A percentile compares a stretch with the other conserved stretches of the same genome.
Conservation (phyloP, 202 grass and related monocot species). For the Setaria italica region DNA sequence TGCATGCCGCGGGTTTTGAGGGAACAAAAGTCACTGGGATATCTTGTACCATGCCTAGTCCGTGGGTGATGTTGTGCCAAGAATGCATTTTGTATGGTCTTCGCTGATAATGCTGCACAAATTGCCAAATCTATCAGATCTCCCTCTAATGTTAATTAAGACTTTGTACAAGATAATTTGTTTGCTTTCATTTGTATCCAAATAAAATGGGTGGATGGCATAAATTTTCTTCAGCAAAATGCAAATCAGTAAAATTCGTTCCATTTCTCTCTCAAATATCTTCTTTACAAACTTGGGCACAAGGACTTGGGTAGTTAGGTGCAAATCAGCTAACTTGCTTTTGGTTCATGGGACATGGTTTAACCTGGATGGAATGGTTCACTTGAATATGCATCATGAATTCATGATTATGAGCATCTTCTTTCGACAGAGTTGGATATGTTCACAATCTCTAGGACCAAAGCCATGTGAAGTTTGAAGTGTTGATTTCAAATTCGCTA, state of each 20-base stretch:
- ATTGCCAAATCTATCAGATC: conserved; percentile 71
- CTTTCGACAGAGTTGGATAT: neutral
- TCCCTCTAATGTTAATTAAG: conserved; percentile 41
- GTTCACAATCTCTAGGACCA: neutral
- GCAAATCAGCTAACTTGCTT: neutral
- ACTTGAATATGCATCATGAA: neutral
- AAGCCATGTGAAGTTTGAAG: neutral
- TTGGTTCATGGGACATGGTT: neutral
- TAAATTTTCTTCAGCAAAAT: conserved; percentile 31
- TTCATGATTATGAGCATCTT: neutral
- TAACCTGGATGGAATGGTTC: neutral
- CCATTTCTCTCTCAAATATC: conserved; percentile 15
- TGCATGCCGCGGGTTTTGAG: conserved; percentile 56
- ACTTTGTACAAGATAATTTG: conserved; percentile 23
- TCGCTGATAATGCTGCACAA: conserved; percentile 96
- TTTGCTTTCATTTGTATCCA: conserved; percentile 30
- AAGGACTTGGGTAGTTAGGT: neutral
- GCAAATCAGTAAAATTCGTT: neutral
- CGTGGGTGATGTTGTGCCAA: conserved; percentile 62
- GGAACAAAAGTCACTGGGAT: conserved; percentile 63
- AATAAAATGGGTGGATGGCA: conserved; percentile 16
- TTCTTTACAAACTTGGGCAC: neutral
- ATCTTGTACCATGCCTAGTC: conserved; percentile 77
- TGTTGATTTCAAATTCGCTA: neutral
- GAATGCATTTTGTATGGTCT: conserved; percentile 79